These are phyloP conservation scores for Vanderwaltozyma tropicalis DNA, from an alignment of 805 yeast species.

Conservation along the genomic window DNA sequence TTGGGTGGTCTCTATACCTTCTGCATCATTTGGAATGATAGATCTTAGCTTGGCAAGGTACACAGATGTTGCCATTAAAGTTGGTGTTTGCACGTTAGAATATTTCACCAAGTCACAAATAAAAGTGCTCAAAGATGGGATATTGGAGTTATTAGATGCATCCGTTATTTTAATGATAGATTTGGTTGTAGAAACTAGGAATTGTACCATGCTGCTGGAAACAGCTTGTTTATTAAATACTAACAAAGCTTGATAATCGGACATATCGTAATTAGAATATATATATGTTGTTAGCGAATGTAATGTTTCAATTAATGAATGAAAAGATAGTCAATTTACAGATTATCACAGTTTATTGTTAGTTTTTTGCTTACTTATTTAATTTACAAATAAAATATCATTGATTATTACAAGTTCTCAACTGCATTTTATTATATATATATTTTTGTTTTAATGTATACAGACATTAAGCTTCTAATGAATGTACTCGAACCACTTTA, in stretches of 20 bases:
- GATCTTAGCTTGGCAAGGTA: slow-evolving; percentile 68
- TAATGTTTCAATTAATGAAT: neutral
- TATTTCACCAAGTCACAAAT: slow-evolving; percentile 62
- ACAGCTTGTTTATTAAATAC: slow-evolving; percentile 21
- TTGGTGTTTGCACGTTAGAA: slow-evolving; percentile 91
- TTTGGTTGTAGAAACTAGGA: slow-evolving; percentile 19
- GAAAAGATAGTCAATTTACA: too few species aligned
- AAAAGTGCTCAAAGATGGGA: slow-evolving; percentile 47
- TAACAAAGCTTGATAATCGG: slow-evolving; percentile 22
- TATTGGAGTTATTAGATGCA: slow-evolving; percentile 6
- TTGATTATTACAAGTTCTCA: too few species aligned
- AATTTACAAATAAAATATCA: too few species aligned
- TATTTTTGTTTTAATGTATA: too few species aligned
- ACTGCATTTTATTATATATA: too few species aligned
- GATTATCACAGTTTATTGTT: too few species aligned
- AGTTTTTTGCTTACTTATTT: too few species aligned
- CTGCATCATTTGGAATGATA: slow-evolving; percentile 74
- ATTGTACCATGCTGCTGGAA: slow-evolving; percentile 23
- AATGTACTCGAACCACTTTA: too few species aligned
- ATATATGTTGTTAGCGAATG: neutral
- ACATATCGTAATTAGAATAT: slow-evolving; percentile 1
- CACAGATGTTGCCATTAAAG: slow-evolving; percentile 84
- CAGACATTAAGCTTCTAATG: too few species aligned
- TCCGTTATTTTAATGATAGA: slow-evolving; percentile 17
- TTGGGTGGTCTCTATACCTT: slow-evolving; percentile 86